Evolutionary conservation across 176 grass and related monocot genomes (phyloP), one percentile per base, ranked within the genome.

Genomic region (Oryza punctata): DNA sequence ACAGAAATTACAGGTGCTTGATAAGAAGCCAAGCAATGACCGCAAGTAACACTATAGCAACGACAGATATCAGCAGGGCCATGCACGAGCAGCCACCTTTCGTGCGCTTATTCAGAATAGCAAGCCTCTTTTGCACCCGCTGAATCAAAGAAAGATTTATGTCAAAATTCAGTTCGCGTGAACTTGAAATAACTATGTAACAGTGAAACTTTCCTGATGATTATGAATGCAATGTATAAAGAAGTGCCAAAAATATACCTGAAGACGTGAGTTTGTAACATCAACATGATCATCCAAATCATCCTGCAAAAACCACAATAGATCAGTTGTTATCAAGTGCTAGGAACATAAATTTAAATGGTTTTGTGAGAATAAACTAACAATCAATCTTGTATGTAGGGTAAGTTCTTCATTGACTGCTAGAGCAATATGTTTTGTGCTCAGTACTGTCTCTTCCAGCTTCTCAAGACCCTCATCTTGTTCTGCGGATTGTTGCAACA

Each of bases 381-480:
- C 93, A 86, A 95, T 95, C 67, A 95, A 83, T 92, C 85, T 81
- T 37, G 90, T 88, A 26, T 95, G 93, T 12, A 95, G 79, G 79
- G 63, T 74, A 66, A 95, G 83, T 29, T 95, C 93, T 75, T 95
- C 93, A 54, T 95, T 90, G 71, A 95, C 93, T 63, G 93, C 90
- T 76, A 95, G 61, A 60, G 87, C 93, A 72, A 95, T 92, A 69
- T 92, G 90, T 73, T 95, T 95, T 83, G 93, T 92, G 78, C 90
- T 95, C 47, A 92, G 25, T 35, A 95, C 93, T 3, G 93, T 90
- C 73, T 92, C 82, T 72, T 95, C 93, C 70, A 95, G 75, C 90
- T 78, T 95, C 45, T 92, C 90, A 60, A 95, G 86, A 12, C 87
- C 90, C 44, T 88, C 93, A 59, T 95, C 93, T 95, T 95, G 93